A percentile compares a stretch with the other conserved stretches of the same genome.
Conservation (phyloP, 768 basidiomycete species). For the Termitomyces sp. region DNA sequence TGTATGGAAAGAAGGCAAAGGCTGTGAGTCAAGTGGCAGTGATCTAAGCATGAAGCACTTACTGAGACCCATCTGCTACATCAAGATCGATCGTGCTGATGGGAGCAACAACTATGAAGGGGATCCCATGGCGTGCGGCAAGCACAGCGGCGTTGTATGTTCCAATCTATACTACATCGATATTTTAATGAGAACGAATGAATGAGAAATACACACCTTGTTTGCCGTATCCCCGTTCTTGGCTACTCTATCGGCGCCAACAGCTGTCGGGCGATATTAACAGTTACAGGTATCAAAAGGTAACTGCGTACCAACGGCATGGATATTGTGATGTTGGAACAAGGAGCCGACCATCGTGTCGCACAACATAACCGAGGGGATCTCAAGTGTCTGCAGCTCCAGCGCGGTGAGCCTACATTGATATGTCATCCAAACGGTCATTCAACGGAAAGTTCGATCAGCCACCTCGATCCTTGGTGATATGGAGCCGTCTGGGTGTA, state of each 20-base stretch:
- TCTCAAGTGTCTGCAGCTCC: constrained; percentile 79
- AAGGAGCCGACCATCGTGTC: constrained; percentile 97
- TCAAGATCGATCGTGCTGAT: constrained; percentile 88
- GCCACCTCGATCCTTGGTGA: constrained; percentile 82
- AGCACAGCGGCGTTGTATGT: constrained; percentile 96
- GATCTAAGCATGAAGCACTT: constrained; percentile 24
- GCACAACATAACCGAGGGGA: constrained; percentile 91
- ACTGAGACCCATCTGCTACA: constrained; percentile 62
- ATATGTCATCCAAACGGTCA: not conserved
- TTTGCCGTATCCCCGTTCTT: constrained; percentile 97
- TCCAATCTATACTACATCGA: constrained; percentile 51
- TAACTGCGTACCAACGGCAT: constrained; percentile 61
- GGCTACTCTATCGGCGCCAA: constrained; percentile 87
- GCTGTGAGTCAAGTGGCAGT: not conserved
- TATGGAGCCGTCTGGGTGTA: constrained; percentile 95
- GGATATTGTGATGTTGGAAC: constrained; percentile 81
- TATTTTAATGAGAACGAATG: not conserved
- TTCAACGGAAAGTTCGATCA: not conserved
- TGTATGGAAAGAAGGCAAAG: constrained; percentile 14
- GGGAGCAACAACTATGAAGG: constrained; percentile 92
- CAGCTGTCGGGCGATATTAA: constrained; percentile 38
- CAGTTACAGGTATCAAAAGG: not conserved
- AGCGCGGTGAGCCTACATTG: constrained; percentile 73
- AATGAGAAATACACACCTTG: constrained; percentile 44
- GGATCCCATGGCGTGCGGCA: constrained; percentile 80